phyloP scores from a whole-genome alignment of 192 early-diverging fungal genomes.

The Tieghemiomyces parasiticus region DNA sequence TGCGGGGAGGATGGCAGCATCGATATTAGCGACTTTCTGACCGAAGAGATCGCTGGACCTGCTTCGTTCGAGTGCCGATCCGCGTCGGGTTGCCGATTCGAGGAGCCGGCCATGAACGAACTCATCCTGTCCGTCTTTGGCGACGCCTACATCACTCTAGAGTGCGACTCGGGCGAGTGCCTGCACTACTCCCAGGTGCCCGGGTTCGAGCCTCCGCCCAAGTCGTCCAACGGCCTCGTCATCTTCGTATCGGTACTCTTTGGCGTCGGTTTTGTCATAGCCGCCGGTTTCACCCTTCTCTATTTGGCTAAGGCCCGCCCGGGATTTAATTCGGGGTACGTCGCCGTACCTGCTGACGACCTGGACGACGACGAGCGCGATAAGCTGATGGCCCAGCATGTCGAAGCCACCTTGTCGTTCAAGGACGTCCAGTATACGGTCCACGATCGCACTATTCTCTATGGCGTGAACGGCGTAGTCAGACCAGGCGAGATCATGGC shows the following conservation, averaged over 20 bases:
- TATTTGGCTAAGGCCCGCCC: constrained; percentile 19
- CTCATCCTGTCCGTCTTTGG: constrained; percentile 66
- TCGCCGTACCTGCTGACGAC: constrained; percentile 20
- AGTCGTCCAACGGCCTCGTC: constrained; percentile 20
- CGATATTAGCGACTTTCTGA: constrained; percentile 66
- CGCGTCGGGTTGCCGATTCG: constrained; percentile 38
- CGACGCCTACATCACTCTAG: constrained; percentile 64
- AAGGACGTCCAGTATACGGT: constrained; percentile 42
- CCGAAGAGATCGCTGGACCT: constrained; percentile 64
- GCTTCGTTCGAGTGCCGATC: constrained; percentile 47
- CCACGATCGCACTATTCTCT: constrained; percentile 31
- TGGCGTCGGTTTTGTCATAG: constrained; percentile 23
- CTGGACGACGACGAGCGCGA: constrained; percentile 38
- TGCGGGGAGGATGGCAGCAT: constrained; percentile 71
- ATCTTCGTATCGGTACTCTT: constrained; percentile 24
- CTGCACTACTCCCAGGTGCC: constrained; percentile 78
- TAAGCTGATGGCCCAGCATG: constrained; percentile 60
- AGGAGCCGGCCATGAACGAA: constrained; percentile 72
- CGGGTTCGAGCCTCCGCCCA: constrained; percentile 36
- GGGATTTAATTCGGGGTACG: constrained; percentile 15
- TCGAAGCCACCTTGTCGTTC: constrained; percentile 48
- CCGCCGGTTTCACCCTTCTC: constrained; percentile 15
- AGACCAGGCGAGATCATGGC: constrained; percentile 80
- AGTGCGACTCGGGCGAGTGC: constrained; percentile 73
- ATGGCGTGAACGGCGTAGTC: constrained; percentile 58